Evolutionary conservation across 2,329 filamentous ascomycete species (phyloP).

Genomic region (Neofusicoccum kwambonambiense): DNA sequence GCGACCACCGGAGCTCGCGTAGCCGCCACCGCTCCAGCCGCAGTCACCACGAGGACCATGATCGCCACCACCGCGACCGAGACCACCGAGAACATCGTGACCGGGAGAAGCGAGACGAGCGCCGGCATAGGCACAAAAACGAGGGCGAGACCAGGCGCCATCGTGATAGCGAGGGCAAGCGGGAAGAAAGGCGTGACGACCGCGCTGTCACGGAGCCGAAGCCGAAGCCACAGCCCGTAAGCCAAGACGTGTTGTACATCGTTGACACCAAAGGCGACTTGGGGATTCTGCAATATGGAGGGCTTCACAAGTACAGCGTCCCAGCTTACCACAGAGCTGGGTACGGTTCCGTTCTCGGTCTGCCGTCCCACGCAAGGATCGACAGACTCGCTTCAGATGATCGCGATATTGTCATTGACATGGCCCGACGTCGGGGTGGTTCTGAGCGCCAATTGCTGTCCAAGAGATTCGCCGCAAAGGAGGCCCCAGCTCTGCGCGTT

Average conservation of each 20-base stretch:
- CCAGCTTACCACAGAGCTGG: conserved; percentile 71
- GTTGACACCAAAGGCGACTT: conserved; percentile 75
- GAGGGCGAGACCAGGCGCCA: neutral
- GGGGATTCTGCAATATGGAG: conserved; percentile 72
- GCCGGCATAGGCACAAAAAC: neutral
- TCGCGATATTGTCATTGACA: conserved; percentile 37
- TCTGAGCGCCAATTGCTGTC: conserved; percentile 48
- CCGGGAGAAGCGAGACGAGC: neutral
- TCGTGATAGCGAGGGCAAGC: neutral
- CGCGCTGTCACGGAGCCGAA: neutral
- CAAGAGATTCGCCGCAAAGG: conserved; percentile 25
- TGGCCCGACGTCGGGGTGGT: conserved; percentile 38
- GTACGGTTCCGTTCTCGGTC: conserved; percentile 68
- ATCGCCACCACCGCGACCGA: neutral
- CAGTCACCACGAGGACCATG: neutral
- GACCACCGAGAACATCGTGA: neutral
- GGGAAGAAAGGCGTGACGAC: neutral
- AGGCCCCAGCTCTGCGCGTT: conserved; percentile 30
- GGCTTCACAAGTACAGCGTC: conserved; percentile 68
- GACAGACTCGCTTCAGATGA: conserved; percentile 63
- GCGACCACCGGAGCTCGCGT: neutral
- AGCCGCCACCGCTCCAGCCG: neutral
- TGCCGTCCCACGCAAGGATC: conserved; percentile 60
- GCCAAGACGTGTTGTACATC: conserved; percentile 35
- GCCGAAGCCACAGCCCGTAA: neutral